These are phyloP conservation scores for Aspergillus fructus DNA, from an alignment of 2,329 filamentous ascomycete genomes.

Conservation along the genomic window DNA sequence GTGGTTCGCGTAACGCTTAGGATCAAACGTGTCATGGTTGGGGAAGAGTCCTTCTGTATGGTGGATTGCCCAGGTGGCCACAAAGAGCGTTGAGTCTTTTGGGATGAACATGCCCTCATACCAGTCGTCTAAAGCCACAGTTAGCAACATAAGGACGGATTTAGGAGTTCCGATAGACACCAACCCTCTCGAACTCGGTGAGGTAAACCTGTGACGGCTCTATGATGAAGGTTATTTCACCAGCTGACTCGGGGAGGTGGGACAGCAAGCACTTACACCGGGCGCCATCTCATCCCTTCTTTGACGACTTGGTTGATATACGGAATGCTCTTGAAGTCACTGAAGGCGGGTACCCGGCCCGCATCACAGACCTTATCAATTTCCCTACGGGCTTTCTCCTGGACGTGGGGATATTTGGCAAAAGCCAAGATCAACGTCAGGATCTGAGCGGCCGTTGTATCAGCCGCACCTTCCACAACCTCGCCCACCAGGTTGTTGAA, in stretches of 20 bases:
- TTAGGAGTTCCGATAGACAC: neutral
- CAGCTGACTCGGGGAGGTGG: conserved; percentile 50
- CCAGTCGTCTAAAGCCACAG: conserved; percentile 33
- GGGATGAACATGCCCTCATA: conserved; percentile 49
- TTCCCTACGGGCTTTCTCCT: conserved; percentile 47
- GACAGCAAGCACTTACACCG: conserved; percentile 34
- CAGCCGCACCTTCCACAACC: neutral
- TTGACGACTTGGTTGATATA: conserved; percentile 58
- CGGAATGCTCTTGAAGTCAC: conserved; percentile 51
- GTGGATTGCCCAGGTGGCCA: conserved; percentile 53
- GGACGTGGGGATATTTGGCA: conserved; percentile 49
- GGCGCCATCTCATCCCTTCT: conserved; percentile 58
- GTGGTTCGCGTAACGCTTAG: conserved; percentile 30
- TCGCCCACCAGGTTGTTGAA: neutral
- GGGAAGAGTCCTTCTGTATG: conserved; percentile 23
- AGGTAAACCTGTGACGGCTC: neutral
- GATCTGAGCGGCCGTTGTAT: conserved; percentile 29
- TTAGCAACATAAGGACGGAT: neutral
- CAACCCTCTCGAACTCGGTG: neutral
- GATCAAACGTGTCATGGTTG: conserved; percentile 31
- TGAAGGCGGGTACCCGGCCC: conserved; percentile 47
- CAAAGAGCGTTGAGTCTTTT: conserved; percentile 43
- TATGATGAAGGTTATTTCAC: neutral
- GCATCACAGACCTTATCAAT: conserved; percentile 53
- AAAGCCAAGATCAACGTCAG: conserved; percentile 44